Evolutionary conservation across 768 basidiomycete genomes (phyloP), one percentile per base, ranked within the genome.

Genomic region (Kwoniella dendrophila): DNA sequence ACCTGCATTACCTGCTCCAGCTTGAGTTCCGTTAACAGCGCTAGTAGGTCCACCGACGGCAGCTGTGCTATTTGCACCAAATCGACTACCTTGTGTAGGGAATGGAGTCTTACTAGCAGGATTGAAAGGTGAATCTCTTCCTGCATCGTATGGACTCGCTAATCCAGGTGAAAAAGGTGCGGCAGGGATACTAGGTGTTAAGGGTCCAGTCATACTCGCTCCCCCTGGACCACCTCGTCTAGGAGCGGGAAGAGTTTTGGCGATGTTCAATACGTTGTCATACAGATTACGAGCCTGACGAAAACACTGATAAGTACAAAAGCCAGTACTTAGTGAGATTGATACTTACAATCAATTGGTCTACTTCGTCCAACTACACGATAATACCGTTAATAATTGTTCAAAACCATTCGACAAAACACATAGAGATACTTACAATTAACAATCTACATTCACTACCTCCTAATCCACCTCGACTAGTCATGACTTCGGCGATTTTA

Each of bases 241-340:
- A 29, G 94, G 89, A 6, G 89, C 83, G n/a, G 96, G 96, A 43
- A 99, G 82, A 48, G 94, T 82, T 71, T 92, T 93, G 75, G 94
- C 90, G 70, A 98, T 90, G 71, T 86, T 89, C 81, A 92, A 89
- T 24, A 99, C 95, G 74, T 88, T 91, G 55, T 98, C 96, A 72
- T 96, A 92, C 56, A 98, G 82, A 75, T 97, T 98, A 58, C 96
- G 87, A 18, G 96, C 77, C 73, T 74, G 33, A 12, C 36, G 30
- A 18, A 43, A 57, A 54, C 41, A 10, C 6, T n/a, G n/a, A 34
- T n/a, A 34, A 22, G 32, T 29, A 33, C 10, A 33, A 27, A 12
- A 38, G 51, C 41, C 8, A 12, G 26, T 27, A 10, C 27, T 45
- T 22, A 45, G 41, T 11, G 26, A 33, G 24, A 27, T 49, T 33